Base-by-base conservation (phyloP, 2,329 filamentous ascomycete genomes). In the Ophiosphaerella korrae region DNA sequence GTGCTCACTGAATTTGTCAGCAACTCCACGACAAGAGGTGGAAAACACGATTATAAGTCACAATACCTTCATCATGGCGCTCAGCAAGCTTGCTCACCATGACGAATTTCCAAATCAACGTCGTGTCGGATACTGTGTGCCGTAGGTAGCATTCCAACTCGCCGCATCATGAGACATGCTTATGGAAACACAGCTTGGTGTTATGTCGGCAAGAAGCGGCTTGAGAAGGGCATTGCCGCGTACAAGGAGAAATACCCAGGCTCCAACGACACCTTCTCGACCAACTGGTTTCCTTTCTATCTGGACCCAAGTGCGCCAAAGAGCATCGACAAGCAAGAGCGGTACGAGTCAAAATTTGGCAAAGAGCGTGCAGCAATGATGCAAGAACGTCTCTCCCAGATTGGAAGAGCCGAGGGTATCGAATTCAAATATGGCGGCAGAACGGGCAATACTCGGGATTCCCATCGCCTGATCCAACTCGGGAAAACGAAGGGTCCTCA, bases 121-220 rank as follows among this genome's bases (percentile, higher is more conserved):
- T 73, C 40, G 85, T 92, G 51, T 90, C 84, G n/a, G 92, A 96
- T 75, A 89, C 85, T 2, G 83, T 94, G 62, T 95, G 90, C 88
- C 90, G 60, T 84, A 78, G 65, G 78, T 63, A 29, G 26, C 32
- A 34, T 40, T 24, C 14, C 6, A 42, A 23, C 1, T 29, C 21
- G 39, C 32, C 13, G 5, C 26, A 16, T 16, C 29, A 29, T 11
- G 5, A 13, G 12, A 8, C 3, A 18, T 37, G 34, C 59, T 64
- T 7, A 63, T 31, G 12, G 24, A 12, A 7, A 26, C 14, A 31
- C 46, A 74, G 70, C 62, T 48, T 74, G 70, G 71, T 80, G 91
- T 80, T 94, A 92, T 72, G 79, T 95, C 13, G 91, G 90, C 73
- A 88, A 90, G 69, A 85, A 85, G 57, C 86, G 89, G 33, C 83